Base-by-base conservation (phyloP, 371 early-diverging fungal species). In the Blastocladiella emersonii region DNA sequence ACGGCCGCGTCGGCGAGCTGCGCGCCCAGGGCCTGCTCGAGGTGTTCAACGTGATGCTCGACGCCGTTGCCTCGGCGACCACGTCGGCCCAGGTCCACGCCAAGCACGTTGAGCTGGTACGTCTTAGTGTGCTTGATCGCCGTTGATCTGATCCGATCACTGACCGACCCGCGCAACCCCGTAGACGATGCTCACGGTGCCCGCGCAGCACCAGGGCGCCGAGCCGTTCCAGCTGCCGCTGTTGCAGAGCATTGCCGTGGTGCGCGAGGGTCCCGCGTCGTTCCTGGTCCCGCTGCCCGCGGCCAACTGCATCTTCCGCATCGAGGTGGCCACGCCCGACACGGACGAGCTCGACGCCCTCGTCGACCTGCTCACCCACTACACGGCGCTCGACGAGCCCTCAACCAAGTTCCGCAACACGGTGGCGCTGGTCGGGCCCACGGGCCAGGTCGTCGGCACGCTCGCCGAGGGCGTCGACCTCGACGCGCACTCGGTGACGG, bases 401-500 rank as follows among this genome's bases (percentile, higher is more conserved):
- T 41, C 37, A 10, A 13, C 7, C 12, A 41, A 34, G 15, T 41
- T 25, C 21, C 37, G 44, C 41, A 59, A 59, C 43, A 59, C 59
- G 27, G 25, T 59, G 8, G 59, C 59, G 10, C 43, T 59, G 3
- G 59, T 59, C 12, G 44, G 32, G 35, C 25, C 37, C 15, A 3
- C 8, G 15, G 59, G 59, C 25, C 27, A 34, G 21, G 44, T 59
- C 13, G 59, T 59, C 3, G 59, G 59, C 41, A 59, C 37, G 59
- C 32, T 59, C 15, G 36, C 59, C 30, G 27, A 34, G 13, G 8
- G 0, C 15, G 37, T 59, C 37, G 17, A 59, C 35, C 37, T 56
- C 43, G 59, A 27, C 30, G 12, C 53, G 17, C 27, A 30, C 30
- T 15, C 8, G 30, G 30, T 30, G 21, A 30, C 15, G 4, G 12